Base-by-base conservation (phyloP, 2,329 filamentous ascomycete genomes). In the Lachnellula hyalina region DNA sequence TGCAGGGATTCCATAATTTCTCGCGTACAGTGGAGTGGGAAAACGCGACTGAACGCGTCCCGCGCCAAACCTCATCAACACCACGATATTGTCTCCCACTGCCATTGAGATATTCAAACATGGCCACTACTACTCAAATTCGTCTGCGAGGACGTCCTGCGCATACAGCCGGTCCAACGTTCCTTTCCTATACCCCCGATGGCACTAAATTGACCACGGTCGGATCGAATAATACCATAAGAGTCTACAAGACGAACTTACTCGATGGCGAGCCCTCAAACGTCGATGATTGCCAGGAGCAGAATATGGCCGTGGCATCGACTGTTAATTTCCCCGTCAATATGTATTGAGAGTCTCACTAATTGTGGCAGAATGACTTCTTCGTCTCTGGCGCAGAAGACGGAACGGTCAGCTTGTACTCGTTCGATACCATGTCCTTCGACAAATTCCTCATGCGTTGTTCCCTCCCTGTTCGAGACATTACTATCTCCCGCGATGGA, bases 391-490 rank as follows among this genome's bases (percentile, higher is more conserved):
- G 91, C 28, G 89, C 90, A 19, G 93, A 99, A 71, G 92, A 97
- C 73, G 94, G 95, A 67, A 94, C 88, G n/a, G 90, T 99, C 66
- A 96, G 88, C 76, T 84, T 91, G 65, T 99, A 95, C 75, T 89
- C 88, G n/a, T 79, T 96, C 49, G 78, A 82, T 54, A 83, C 82
- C 2, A 85, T 86, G 65, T 72, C 77, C 28, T 90, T 95, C 73
- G 89, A 96, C 59, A 85, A 86, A 56, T 87, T 95, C 61, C 81
- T 99, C 49, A 81, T 91, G 25, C 85, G 94, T 61, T 89, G 86
- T 55, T 86, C 90, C n/a, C 76, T 96, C 2, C 90, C 94, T 0
- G 83, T 96, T 34, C 83, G 94, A 66, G 91, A 96, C 70, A 77
- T 99, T 51, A 85, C 89, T 4, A 76, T 99, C 14, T 92, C 90